Evolutionary conservation across 768 basidiomycete species (phyloP), one percentile per base, ranked within the genome.

Genomic region (Tylopilus vinaceipallidus): DNA sequence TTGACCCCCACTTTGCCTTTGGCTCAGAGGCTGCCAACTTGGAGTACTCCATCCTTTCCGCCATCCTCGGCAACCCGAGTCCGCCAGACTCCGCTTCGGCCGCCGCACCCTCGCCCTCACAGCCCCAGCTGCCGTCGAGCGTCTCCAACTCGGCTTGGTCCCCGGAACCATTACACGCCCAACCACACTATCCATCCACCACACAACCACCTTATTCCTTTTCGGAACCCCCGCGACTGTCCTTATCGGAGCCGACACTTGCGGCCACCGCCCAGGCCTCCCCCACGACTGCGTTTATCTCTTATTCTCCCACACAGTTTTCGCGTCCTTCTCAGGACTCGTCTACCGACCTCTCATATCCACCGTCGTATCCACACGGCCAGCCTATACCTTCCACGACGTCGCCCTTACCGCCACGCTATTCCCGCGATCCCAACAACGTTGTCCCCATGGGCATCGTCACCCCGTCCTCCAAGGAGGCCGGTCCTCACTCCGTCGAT

Each of bases 31-130:
- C 90, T 9, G 93, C 92, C 20, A 94, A 94, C 65, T 75, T 92
- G 53, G 95, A 98, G 65, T 98, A 97, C 69, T 91, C 91, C 41
- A 95, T 97, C 57, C 81, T 98, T 6, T 91, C 90, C 40, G 83
- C 88, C 20, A 95, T 98, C 63, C 78, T 98, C 42, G 92, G 90
- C 33, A 88, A 83, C 57, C 79, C 84, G 29, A 85, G 83, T 63
- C 81, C 70, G 4, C 66, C 70, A 8, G 69, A 70, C 33, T 67
- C 66, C 2, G 64, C 62, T 0, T 60, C 65, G 3, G 48, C 40
- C 3, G 13, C 57, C 7, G 60, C 63, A 0, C 65, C 65, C 1
- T 69, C 67, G 1, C 67, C 65, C 6, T 61, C 62, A 8, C 69
- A 67, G 14, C 59, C 54, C 9, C 59, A 61, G 11, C 33, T 63